phyloP scores from a whole-genome alignment of 805 yeast species.

The Blastobotrys peoriensis region DNA sequence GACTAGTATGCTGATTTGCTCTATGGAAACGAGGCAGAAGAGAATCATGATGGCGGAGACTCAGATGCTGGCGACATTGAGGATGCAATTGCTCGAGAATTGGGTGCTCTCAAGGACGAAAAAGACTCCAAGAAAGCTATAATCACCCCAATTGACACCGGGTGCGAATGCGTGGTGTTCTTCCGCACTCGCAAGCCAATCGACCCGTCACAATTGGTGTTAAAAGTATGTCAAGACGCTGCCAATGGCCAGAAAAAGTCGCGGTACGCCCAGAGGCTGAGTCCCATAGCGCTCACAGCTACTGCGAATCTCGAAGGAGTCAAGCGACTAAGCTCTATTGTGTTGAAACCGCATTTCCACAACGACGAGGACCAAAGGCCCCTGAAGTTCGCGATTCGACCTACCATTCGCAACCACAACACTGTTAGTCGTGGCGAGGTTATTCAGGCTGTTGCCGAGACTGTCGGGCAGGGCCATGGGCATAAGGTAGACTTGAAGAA shows the following conservation, averaged over 20 bases:
- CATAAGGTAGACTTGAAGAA: constrained; percentile 76
- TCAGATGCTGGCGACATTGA: constrained; percentile 41
- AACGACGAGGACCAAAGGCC: constrained; percentile 33
- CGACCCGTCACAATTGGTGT: constrained; percentile 68
- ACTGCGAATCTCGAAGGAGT: constrained; percentile 68
- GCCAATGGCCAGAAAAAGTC: constrained; percentile 45
- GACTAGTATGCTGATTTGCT: constrained; percentile 16
- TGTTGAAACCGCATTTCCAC: constrained; percentile 68
- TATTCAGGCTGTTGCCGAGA: constrained; percentile 62
- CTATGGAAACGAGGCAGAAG: constrained; percentile 20
- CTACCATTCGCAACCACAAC: constrained; percentile 72
- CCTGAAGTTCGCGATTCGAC: constrained; percentile 68
- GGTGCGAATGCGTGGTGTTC: constrained; percentile 56
- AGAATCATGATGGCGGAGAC: constrained; percentile 28
- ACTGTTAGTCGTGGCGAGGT: constrained; percentile 66
- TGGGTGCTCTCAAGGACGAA: constrained; percentile 46
- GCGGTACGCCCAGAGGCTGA: constrained; percentile 71
- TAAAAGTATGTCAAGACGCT: constrained; percentile 53
- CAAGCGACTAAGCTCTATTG: constrained; percentile 47
- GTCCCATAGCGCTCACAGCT: constrained; percentile 74
- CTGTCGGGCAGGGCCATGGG: constrained; percentile 62
- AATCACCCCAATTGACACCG: constrained; percentile 23
- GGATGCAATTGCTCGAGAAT: constrained; percentile 65
- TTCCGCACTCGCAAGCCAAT: constrained; percentile 75
- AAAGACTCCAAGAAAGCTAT: constrained; percentile 17